phyloP scores from a whole-genome alignment of 2,329 filamentous ascomycete genomes.

The Zasmidium cellare region DNA sequence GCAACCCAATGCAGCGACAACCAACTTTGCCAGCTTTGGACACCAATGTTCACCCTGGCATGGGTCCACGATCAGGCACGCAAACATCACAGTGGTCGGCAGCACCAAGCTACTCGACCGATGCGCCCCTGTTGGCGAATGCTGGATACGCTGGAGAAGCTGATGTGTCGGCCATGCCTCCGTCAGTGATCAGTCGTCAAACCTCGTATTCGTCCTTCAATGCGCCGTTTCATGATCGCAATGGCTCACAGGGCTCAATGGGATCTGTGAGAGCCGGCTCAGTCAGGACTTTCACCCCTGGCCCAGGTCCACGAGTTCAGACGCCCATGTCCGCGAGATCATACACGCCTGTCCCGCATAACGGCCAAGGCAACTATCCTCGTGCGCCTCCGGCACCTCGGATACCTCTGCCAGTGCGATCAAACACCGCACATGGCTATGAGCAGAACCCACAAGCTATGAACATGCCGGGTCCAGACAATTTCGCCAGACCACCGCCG shows the following conservation, averaged over 20 bases:
- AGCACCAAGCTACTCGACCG: slow-evolving; percentile 60
- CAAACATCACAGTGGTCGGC: slow-evolving; percentile 54
- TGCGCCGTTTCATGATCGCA: slow-evolving; percentile 21
- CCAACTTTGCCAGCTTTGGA: slow-evolving; percentile 46
- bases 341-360: slow-evolving; percentile 7
- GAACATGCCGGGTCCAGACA: slow-evolving; percentile 14
- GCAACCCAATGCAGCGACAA: slow-evolving; percentile 31
- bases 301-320: slow-evolving; percentile 8
- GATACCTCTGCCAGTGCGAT: slow-evolving; percentile 18
- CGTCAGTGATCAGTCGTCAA: slow-evolving; percentile 25
- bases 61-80: slow-evolving; percentile 48
- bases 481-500: slow-evolving; percentile 17
- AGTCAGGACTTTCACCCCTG: slow-evolving; percentile 8
- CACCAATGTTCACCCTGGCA: slow-evolving; percentile 35
- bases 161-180: slow-evolving; percentile 22
- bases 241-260: slow-evolving; percentile 18
- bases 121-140: slow-evolving; percentile 61
- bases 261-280: slow-evolving; percentile 13
- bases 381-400: slow-evolving; percentile 15
- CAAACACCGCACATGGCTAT: slow-evolving; percentile 18
- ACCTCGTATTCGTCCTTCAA: slow-evolving; percentile 25
- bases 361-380: slow-evolving; percentile 12
- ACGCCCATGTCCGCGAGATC: slow-evolving; percentile 16
- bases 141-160: slow-evolving; percentile 47
- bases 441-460: slow-evolving; percentile 14